Evolutionary conservation across 805 yeast species (phyloP), one percentile per base, ranked within the genome.

Genomic region (Monosporozyma siamensis): DNA sequence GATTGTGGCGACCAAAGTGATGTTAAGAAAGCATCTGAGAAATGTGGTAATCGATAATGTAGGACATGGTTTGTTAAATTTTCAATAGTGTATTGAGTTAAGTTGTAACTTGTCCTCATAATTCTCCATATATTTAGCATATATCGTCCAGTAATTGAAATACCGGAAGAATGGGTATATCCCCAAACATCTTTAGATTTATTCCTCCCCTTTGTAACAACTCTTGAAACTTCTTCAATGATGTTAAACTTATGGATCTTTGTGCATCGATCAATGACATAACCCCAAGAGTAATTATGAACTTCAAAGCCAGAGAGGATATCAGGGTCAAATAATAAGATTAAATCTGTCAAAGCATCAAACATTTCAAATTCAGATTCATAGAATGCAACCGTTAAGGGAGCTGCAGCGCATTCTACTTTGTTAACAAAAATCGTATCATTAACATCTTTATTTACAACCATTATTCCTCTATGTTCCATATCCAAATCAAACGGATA

Each of bases 221-320:
- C 80, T 43, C 95, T 64, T 1, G 95, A 77, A 1, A 88, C 56
- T 34, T 76, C 72, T 0, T 69, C 65, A n/a, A 73, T 58, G 3
- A 87, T 48, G 49, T 85, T 82, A 10, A 71, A 61, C 2, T 72
- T 74, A 52, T 69, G 69, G 2, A 55, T 61, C 0, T 44, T 47
- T 14, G 66, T 57, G 43, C 74, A 71, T 37, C 98, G 59, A 41
- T 84, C 92, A 21, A 84, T 69, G 0, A 89, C 41, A 53, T 84
- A 92, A 0, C 98, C 97, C 97, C 97, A 90, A 0, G 97, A 85
- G 0, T 74, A 53, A 1, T 79, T 65, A 48, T 86, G 83, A 5
- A 86, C 71, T 54, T 92, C 98, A 58, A 74, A 92, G 0, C 97
- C 97, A 0, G 85, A 71, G 5, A 92, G 55, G 24, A 92, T 76